These are phyloP conservation scores for Kockovaella imperatae DNA, from an alignment of 768 basidiomycete genomes.

Conservation along the genomic window DNA sequence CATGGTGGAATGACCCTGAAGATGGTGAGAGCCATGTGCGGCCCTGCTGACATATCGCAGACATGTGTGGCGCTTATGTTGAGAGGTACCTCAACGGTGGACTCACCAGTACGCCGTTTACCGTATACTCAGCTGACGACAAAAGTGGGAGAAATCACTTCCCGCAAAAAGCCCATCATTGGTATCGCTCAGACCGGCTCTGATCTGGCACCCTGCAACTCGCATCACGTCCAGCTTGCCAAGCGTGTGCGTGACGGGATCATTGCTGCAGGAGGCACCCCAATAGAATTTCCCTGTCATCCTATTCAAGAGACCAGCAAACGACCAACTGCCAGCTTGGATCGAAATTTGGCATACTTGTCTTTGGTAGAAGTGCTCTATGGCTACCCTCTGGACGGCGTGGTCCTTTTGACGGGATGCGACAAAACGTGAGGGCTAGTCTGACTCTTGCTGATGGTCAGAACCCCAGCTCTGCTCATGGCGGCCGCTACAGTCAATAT, in stretches of 20 bases:
- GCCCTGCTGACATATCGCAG: constrained; percentile 6
- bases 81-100: constrained; percentile 38
- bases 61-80: constrained; percentile 29
- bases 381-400: constrained; percentile 43
- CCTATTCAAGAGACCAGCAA: constrained; percentile 44
- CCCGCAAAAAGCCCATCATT: constrained; percentile 31
- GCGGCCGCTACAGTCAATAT: constrained; percentile 42
- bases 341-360: constrained; percentile 41
- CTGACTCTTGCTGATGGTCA: constrained; percentile 1
- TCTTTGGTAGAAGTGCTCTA: constrained; percentile 39
- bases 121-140: background rate
- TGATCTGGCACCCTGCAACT: constrained; percentile 42
- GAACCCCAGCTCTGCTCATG: constrained; percentile 39
- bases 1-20: constrained; percentile 34
- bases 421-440: constrained; percentile 29
- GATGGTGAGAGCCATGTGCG: constrained; percentile 18
- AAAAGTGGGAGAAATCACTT: constrained; percentile 14
- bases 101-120: constrained; percentile 14
- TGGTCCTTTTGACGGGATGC: constrained; percentile 40
- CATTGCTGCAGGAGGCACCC: constrained; percentile 42
- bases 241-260: constrained; percentile 43
- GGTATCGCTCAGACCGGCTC: constrained; percentile 43
- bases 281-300: constrained; percentile 44
- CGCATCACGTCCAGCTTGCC: constrained; percentile 38
- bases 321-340: constrained; percentile 40